Conservation (phyloP, 495 filamentous ascomycete genomes). For the Daldinia concentrica region DNA sequence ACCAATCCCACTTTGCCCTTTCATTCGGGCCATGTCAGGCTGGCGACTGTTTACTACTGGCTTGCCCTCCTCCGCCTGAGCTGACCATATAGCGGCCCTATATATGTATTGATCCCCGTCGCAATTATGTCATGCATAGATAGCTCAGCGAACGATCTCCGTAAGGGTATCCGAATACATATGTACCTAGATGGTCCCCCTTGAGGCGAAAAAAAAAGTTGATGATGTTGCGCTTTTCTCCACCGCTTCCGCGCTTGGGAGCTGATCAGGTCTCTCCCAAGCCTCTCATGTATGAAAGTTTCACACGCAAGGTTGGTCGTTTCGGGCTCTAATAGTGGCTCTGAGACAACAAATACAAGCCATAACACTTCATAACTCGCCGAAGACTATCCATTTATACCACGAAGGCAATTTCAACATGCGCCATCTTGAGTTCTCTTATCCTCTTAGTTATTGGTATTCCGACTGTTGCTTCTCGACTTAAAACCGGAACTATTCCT, state of each 20-base stretch:
- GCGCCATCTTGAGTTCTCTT: constrained; percentile 24
- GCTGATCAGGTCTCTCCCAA: constrained; percentile 27
- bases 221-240: constrained; percentile 41
- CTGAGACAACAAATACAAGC: constrained; percentile 35
- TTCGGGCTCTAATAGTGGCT: constrained; percentile 41
- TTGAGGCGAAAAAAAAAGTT: constrained; percentile 31
- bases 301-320: constrained; percentile 32
- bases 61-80: constrained; percentile 19
- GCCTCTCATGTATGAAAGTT: constrained; percentile 35
- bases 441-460: constrained; percentile 25
- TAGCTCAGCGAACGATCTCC: constrained; percentile 39
- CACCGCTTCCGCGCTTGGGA: constrained; percentile 39
- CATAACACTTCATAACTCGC: constrained; percentile 25
- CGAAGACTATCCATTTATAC: constrained; percentile 21
- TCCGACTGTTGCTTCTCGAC: constrained; percentile 19
- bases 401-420: constrained; percentile 34
- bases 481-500: constrained; percentile 18
- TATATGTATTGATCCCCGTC: constrained; percentile 39
- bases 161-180: constrained; percentile 42
- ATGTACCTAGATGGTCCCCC: constrained; percentile 37
- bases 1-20: constrained; percentile 24
- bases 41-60: constrained; percentile 33
- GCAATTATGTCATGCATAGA: constrained; percentile 46
- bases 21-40: constrained; percentile 38
- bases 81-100: constrained; percentile 33